Conservation (phyloP, 208 protist species). For the Naegleria lovaniensis region DNA sequence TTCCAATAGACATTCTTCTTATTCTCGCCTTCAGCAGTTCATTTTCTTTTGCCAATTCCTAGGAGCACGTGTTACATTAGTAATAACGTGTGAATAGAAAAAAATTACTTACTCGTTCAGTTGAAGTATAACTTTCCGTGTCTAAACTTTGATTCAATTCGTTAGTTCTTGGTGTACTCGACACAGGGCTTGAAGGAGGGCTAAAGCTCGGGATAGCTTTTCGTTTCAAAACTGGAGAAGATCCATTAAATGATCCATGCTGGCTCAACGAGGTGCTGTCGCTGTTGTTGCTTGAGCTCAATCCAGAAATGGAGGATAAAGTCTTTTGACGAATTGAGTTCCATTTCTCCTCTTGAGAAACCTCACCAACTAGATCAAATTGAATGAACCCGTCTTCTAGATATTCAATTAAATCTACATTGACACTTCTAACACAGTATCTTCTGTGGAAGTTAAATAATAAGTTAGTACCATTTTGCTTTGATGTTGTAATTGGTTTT, state of each 20-base stretch:
- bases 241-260: not conserved
- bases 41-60: not conserved
- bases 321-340: not conserved
- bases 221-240: not conserved
- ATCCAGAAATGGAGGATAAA: not conserved
- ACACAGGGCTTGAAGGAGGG: not conserved
- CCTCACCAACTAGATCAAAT: not conserved
- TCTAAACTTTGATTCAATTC: not conserved
- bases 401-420: slow-evolving; percentile 6
- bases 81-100: too few relatives aligned
- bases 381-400: not conserved
- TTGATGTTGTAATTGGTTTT: not conserved
- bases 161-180: not conserved
- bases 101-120: not conserved
- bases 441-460: slow-evolving; percentile 12
- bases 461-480: not conserved
- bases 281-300: not conserved
- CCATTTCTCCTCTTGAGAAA: not conserved
- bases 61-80: not conserved
- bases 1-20: not conserved
- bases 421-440: not conserved
- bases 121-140: not conserved
- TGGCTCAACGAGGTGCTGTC: not conserved
- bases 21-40: not conserved
- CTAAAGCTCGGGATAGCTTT: not conserved